Evolutionary conservation across 108 stramenopile species (phyloP), one percentile per base, ranked within the genome.

Genomic region (Fragilariopsis cylindrus): DNA sequence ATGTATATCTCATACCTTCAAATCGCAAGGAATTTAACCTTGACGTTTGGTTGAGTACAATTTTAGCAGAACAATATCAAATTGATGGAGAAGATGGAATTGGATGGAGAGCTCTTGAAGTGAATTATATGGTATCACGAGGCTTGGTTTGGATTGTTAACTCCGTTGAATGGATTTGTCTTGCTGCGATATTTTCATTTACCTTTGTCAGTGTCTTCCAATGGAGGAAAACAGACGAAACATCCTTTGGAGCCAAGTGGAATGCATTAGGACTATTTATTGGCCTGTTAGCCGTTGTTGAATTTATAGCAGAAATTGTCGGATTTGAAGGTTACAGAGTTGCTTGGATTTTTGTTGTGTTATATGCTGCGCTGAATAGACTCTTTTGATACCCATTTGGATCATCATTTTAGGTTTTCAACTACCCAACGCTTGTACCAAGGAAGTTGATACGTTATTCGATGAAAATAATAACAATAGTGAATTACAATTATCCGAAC

Each of bases 61-160:
- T 67, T 43, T 42, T 16, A 3, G 66, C 18, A 11, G 52, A 4
- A 9, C 43, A 48, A n/a, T 65, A 47, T 19, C 45, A 18, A 15
- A 9, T 65, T 19, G 47, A 58, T 13, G 71, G 12, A 7, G 65
- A 72, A 7, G 89, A 90, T 49, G 80, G 86, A 1, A 75, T 79
- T 7, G 93, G 93, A 57, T 94, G 93, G 90, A 76, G 89, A 49
- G 76, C 76, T 0, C 60, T 94, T 53, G 93, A 94, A 80, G 77
- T 92, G 64, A 80, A 75, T 57, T 72, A 82, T 46, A 55, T 74
- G 42, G 60, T 79, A 63, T 54, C 71, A 66, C 15, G 49, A 39
- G 71, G 81, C 4, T 46, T 80, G 15, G 54, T 78, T 58, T 60
- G 50, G 48, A 70, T 74, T n/a, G 71, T 83, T 41, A 76, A 78